A percentile compares a stretch with the other conserved stretches of the same genome.
These are phyloP conservation scores for Clarireedia homoeocarpa DNA, from an alignment of 2,329 filamentous ascomycete genomes.

Conservation along the genomic window DNA sequence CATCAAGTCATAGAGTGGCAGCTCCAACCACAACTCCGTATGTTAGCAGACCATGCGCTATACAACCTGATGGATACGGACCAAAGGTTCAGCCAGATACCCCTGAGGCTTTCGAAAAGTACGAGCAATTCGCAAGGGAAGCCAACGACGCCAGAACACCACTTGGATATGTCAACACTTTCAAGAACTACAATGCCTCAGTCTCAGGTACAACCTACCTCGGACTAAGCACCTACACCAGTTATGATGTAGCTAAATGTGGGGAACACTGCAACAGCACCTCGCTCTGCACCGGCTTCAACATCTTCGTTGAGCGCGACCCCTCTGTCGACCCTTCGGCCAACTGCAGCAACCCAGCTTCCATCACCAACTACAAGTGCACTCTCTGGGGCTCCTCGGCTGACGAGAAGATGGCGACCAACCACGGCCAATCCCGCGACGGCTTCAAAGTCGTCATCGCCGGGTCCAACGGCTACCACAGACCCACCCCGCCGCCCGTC, in stretches of 20 bases:
- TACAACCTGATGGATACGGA: conserved; percentile 23
- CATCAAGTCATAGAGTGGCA: neutral
- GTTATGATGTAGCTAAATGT: conserved; percentile 25
- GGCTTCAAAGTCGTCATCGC: conserved; percentile 35
- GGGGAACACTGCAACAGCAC: conserved; percentile 20
- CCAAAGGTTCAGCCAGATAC: conserved; percentile 30
- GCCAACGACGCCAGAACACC: conserved; percentile 25
- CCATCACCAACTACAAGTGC: conserved; percentile 30
- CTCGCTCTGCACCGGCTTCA: conserved; percentile 26
- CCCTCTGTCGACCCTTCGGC: conserved; percentile 25
- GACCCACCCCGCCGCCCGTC: conserved; percentile 1
- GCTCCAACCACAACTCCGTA: neutral
- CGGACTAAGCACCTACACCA: conserved; percentile 21
- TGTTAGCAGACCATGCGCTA: neutral
- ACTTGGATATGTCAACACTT: conserved; percentile 27
- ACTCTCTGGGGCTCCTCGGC: conserved; percentile 28
- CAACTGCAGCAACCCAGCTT: conserved; percentile 27
- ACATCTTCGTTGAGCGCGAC: conserved; percentile 30
- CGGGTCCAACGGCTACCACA: conserved; percentile 35
- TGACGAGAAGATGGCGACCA: conserved; percentile 25
- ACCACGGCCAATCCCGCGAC: conserved; percentile 27
- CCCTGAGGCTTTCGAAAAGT: conserved; percentile 25
- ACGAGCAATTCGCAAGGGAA: conserved; percentile 15
- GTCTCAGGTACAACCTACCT: conserved; percentile 20
- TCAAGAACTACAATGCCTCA: conserved; percentile 25